These are phyloP conservation scores for Arabidopsis suecica DNA, from an alignment of 345 rosid genomes.

Conservation along the genomic window DNA sequence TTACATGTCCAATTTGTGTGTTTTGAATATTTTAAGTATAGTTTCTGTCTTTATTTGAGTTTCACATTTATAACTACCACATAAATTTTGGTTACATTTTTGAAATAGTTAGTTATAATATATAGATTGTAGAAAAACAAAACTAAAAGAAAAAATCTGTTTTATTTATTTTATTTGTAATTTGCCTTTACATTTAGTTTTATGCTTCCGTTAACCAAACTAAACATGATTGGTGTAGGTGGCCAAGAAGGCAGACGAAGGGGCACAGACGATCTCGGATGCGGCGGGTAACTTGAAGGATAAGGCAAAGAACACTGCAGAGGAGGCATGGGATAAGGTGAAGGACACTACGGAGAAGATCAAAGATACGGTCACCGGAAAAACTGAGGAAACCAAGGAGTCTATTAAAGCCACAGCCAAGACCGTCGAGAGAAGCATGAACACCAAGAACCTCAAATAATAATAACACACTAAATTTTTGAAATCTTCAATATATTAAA, in stretches of 20 bases:
- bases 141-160: no score
- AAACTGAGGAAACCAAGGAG: conserved; percentile 46
- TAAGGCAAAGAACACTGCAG: conserved; percentile 45
- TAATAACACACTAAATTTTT: background rate
- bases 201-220: background rate
- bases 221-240: conserved; percentile 5
- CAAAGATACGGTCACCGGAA: conserved; percentile 43
- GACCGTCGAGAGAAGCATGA: conserved; percentile 49
- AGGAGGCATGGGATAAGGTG: conserved; percentile 46
- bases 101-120: background rate
- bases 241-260: conserved; percentile 44
- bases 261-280: conserved; percentile 35
- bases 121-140: no score
- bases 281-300: conserved; percentile 38
- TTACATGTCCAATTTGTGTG: background rate
- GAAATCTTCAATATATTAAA: background rate
- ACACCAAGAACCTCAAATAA: conserved; percentile 46
- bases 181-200: no score
- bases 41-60: background rate
- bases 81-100: background rate
- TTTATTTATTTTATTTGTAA: no score
- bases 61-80: background rate
- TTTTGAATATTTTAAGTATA: background rate
- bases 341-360: conserved; percentile 48
- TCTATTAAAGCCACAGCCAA: conserved; percentile 43